Percentiles rank a stretch among this genome's conserved stretches.
Evolutionary conservation across 805 yeast species (phyloP).

Genomic region (Tetrapisispora fleetii): DNA sequence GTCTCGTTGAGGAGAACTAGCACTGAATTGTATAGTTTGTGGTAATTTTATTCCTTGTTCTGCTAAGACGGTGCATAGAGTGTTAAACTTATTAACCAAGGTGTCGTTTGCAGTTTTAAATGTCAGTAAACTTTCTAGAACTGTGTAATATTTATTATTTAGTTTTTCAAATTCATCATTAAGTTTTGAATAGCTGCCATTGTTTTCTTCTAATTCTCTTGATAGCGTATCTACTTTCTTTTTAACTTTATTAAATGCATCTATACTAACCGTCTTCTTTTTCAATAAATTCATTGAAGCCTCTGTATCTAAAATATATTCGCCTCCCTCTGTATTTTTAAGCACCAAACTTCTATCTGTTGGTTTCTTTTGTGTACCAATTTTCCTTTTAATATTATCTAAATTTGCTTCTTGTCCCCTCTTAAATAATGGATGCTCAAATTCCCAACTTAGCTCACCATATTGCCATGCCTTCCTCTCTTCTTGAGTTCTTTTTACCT

Average conservation of each 20-base stretch:
- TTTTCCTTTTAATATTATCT: conserved; percentile 80
- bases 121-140: conserved; percentile 50
- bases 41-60: conserved; percentile 64
- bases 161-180: conserved; percentile 33
- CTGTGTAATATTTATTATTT: conserved; percentile 51
- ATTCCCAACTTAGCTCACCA: conserved; percentile 87
- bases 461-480: conserved; percentile 45
- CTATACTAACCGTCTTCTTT: conserved; percentile 20
- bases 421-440: conserved; percentile 81
- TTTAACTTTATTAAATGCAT: conserved; percentile 24
- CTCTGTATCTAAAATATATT: conserved; percentile 16
- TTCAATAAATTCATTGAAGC: conserved; percentile 9
- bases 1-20: neutral
- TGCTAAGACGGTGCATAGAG: conserved; percentile 39
- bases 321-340: conserved; percentile 24
- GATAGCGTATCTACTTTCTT: conserved; percentile 28
- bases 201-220: conserved; percentile 14
- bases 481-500: conserved; percentile 67
- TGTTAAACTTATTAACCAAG: conserved; percentile 41
- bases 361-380: conserved; percentile 46
- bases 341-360: conserved; percentile 19
- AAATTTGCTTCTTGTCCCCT: conserved; percentile 67
- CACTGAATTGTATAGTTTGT: conserved; percentile 16
- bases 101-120: conserved; percentile 50
- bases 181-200: conserved; percentile 18